Evolutionary conservation across 2,329 filamentous ascomycete genomes (phyloP), one percentile per base, ranked within the genome.

Genomic region (Aspergillus tanneri): DNA sequence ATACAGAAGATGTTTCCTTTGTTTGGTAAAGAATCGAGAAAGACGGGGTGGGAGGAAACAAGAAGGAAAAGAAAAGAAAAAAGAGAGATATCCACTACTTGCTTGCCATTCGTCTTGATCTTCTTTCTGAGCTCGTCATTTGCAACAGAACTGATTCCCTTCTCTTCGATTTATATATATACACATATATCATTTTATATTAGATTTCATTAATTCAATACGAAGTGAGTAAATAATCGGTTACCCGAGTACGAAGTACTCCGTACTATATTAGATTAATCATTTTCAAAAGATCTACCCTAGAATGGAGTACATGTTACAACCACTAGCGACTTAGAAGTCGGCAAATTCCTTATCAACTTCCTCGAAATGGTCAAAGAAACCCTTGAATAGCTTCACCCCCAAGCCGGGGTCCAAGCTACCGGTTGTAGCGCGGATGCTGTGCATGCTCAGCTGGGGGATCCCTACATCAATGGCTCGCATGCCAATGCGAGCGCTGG

Each of bases 401-500:
- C 91, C 92, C 56, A 96, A 73, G 0, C 92, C 92, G 0, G 92
- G 92, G 64, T 97, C 92, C 55, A 91, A 68, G 28, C 82, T 81
- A 2, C 92, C 92, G 0, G 89, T 95, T 0, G 90, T 96, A 0
- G 92, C 92, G 21, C 92, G 81, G 57, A 97, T 87, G 43, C 84
- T 88, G 70, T 97, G 92, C 92, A 97, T 97, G 64, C 87, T 92
- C 59, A 96, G 72, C 73, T 97, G 92, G 4, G 90, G 85, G 61
- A 97, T 85, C 11, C 92, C 92, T 0, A 88, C 90, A 66, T 97
- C 92, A 40, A 93, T 87, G 0, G 89, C 83, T 43, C 88, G 76
- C 50, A 95, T 85, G 23, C 92, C 92, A 71, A 93, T 87, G 22
- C 81, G 82, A 22, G 85, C 83, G 57, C 85, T 90, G 27, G 96